Evolutionary conservation across 192 early-diverging fungal species (phyloP).

Genomic region (Coemansia sp.): DNA sequence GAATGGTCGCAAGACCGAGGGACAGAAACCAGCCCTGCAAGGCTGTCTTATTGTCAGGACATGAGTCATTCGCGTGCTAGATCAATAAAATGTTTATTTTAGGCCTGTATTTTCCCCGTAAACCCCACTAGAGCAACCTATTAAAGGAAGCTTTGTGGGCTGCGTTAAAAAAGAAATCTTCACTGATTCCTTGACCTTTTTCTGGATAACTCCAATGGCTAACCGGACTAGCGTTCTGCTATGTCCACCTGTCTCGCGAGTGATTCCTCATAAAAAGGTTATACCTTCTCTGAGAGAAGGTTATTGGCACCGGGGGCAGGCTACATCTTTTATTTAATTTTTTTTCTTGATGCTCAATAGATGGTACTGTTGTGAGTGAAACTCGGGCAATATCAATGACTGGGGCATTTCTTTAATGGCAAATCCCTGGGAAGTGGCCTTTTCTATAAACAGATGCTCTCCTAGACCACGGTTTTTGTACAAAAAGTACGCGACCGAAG

Average conservation of each 20-base stretch:
- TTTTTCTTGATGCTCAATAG: constrained; percentile 12
- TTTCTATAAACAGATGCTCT: constrained; percentile 11
- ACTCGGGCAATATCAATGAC: constrained; percentile 15
- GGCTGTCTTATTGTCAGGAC: constrained; percentile 53
- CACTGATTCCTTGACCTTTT: not conserved
- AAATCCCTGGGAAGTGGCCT: constrained; percentile 3
- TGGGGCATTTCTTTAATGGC: constrained; percentile 6
- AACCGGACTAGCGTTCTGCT: not conserved
- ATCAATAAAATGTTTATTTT: constrained; percentile 14
- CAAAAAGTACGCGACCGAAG: constrained; percentile 16
- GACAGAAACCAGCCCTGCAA: constrained; percentile 39
- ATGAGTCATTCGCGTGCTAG: constrained; percentile 57
- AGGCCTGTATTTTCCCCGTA: not conserved
- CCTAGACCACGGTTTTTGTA: constrained; percentile 25
- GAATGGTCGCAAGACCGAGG: not conserved
- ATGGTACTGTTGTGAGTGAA: constrained; percentile 18
- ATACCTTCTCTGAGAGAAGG: not conserved
- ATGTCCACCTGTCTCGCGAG: not conserved
- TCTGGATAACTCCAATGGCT: not conserved
- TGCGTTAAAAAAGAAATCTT: not conserved
- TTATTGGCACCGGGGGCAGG: constrained; percentile 10
- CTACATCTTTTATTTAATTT: constrained; percentile 17
- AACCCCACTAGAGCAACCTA: not conserved
- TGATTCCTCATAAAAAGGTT: not conserved
- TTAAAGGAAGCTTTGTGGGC: not conserved